phyloP scores from a whole-genome alignment of 768 basidiomycete species.

The Glaciozyma antarctica region DNA sequence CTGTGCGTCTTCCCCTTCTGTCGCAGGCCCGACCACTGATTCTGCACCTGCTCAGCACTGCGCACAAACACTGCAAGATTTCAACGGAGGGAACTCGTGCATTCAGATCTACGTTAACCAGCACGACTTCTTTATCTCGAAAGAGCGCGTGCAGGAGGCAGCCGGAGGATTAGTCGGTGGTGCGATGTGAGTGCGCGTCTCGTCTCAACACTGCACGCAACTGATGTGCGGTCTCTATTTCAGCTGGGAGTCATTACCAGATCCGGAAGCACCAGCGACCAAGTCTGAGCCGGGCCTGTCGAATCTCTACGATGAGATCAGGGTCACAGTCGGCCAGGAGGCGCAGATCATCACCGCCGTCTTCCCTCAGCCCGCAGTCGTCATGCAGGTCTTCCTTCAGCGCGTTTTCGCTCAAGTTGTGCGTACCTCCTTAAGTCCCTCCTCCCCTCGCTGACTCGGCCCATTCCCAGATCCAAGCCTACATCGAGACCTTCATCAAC shows the following conservation, averaged over 20 bases:
- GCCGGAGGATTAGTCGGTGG: constrained; percentile 44
- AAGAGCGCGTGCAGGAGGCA: constrained; percentile 59
- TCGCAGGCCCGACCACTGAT: neutral
- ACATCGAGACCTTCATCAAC: constrained; percentile 79
- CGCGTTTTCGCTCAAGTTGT: constrained; percentile 77
- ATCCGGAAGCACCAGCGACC: constrained; percentile 69
- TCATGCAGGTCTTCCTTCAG: constrained; percentile 97
- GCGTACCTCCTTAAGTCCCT: neutral
- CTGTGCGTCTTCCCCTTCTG: constrained; percentile 50
- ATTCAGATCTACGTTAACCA: constrained; percentile 99
- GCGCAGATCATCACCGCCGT: constrained; percentile 97
- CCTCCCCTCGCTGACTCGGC: neutral
- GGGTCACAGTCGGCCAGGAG: constrained; percentile 84
- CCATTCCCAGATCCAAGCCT: constrained; percentile 74
- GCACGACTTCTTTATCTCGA: constrained; percentile 92
- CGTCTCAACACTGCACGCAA: neutral
- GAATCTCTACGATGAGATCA: constrained; percentile 75
- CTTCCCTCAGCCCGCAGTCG: constrained; percentile 88
- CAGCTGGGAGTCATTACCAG: constrained; percentile 73
- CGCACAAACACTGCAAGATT: constrained; percentile 89
- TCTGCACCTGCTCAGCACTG: constrained; percentile 61
- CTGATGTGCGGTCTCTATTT: constrained; percentile 16
- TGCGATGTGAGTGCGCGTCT: constrained; percentile 27
- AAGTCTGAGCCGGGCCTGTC: constrained; percentile 67
- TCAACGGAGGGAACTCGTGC: constrained; percentile 93